Conservation (phyloP, 345 rosid species). For the Fremontodendron californicum region DNA sequence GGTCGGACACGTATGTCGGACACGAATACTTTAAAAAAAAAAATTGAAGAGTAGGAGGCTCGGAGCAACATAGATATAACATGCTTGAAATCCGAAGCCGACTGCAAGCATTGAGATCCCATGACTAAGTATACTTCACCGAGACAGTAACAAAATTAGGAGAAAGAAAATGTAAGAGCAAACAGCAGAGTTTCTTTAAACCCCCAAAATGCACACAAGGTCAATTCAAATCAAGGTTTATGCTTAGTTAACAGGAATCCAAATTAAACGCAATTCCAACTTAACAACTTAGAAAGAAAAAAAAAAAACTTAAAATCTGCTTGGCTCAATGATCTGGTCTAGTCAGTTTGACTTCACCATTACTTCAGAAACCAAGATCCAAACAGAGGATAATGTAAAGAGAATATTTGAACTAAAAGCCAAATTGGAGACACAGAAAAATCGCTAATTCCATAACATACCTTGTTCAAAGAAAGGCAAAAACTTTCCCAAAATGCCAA, state of each 20-base stretch:
- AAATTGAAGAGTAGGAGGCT: too few relatives aligned
- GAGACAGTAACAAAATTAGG: background rate
- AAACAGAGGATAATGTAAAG: constrained; percentile 9
- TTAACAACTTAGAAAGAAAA: background rate
- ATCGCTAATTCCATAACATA: constrained; percentile 22
- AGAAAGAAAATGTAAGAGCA: background rate
- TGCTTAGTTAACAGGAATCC: background rate
- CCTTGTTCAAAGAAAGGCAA: constrained; percentile 28
- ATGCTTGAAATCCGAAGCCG: background rate
- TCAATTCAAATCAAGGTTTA: constrained; percentile 2
- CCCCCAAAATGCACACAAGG: background rate
- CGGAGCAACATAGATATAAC: too few relatives aligned
- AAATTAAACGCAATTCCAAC: background rate
- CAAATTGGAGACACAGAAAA: constrained; percentile 4
- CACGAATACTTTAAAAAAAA: too few relatives aligned
- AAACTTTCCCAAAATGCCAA: constrained; percentile 18
- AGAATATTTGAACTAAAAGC: constrained; percentile 5
- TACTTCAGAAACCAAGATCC: constrained; percentile 25
- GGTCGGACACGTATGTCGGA: too few relatives aligned
- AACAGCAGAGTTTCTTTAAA: background rate
- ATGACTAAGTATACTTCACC: background rate
- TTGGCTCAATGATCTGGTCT: constrained; percentile 8
- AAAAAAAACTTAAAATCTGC: background rate
- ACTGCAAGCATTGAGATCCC: background rate
- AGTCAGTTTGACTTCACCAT: constrained; percentile 14